A percentile compares a stretch with the other conserved stretches of the same genome.
Evolutionary conservation across 2,329 filamentous ascomycete genomes (phyloP).

Genomic region (Taxawa tesnikishii): DNA sequence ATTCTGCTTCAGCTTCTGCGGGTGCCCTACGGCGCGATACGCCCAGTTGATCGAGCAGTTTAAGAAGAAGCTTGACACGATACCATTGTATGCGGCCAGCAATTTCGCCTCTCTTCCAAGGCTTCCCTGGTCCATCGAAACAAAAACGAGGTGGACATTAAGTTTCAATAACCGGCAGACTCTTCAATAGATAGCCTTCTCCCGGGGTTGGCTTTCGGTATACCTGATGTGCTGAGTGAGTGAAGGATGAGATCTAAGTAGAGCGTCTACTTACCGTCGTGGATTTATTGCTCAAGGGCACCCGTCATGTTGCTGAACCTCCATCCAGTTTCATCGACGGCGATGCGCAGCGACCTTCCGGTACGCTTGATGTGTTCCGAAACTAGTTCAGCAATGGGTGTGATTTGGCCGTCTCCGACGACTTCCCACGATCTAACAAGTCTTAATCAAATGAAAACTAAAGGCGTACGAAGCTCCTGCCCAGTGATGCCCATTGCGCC

Average conservation of each 20-base stretch:
- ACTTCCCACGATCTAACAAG: constrained; percentile 22
- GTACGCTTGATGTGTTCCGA: constrained; percentile 22
- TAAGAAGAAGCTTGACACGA: constrained; percentile 20
- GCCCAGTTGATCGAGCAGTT: constrained; percentile 24
- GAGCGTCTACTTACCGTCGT: constrained; percentile 22
- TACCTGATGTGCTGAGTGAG: constrained; percentile 5
- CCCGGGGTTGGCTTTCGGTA: constrained; percentile 25
- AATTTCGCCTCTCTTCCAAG: constrained; percentile 21
- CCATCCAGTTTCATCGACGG: constrained; percentile 32
- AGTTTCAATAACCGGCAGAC: constrained; percentile 34
- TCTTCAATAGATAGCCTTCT: constrained; percentile 28
- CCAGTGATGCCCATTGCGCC: too few species aligned
- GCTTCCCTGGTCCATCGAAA: constrained; percentile 41
- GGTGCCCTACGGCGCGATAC: constrained; percentile 33
- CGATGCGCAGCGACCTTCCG: constrained; percentile 25
- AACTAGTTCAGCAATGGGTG: constrained; percentile 24
- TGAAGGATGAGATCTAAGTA: constrained; percentile 8
- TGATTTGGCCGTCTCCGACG: constrained; percentile 22
- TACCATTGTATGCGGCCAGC: constrained; percentile 22
- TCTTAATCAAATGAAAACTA: too few species aligned
- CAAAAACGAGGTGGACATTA: constrained; percentile 40
- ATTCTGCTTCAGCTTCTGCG: constrained; percentile 37
- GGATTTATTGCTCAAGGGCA: constrained; percentile 21
- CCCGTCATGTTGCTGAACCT: constrained; percentile 28
- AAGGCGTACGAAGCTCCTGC: too few species aligned